Evolutionary conservation across 345 rosid species (phyloP), one percentile per base, ranked within the genome.

Genomic region (Corymbia maculata): DNA sequence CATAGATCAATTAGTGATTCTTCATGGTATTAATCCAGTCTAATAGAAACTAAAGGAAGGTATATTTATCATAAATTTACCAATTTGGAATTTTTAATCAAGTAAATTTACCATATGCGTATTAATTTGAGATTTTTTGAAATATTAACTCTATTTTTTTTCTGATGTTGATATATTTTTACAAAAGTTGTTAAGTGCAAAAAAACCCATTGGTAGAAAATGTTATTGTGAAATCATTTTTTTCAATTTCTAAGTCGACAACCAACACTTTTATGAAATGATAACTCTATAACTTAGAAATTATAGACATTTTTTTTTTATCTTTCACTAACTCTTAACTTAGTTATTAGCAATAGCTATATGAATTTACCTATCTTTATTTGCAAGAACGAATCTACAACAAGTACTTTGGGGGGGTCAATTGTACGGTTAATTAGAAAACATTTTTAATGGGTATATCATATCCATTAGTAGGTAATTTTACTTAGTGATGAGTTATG

Each of bases 311-410:
- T 36, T 3, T 64, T 64, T 17, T 17, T 13, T n/a, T 6, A 13
- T 64, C 1, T 64, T 64, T 6, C 5, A 0, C 36, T 64, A 13
- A 28, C 7, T 64, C 7, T 64, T 13, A n/a, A 0, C 6, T 0
- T 64, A 14, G 3, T n/a, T 14, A 30, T 64, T n/a, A 64, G 3
- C 9, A 0, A n/a, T 5, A 9, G 1, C 36, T 7, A n/a, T 14
- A 64, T n/a, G 9, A 64, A n/a, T 64, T n/a, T n/a, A n/a, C 42
- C 2, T 0, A 64, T 64, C 42, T n/a, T 64, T 64, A 64, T n/a
- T n/a, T 13, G 10, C 8, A n/a, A 1, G 14, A 19, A n/a, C 9
- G 2, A 64, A 64, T 64, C 15, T n/a, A 64, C 19, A 64, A 64
- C 36, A 64, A 7, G 36, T n/a, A 64, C 17, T 5, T 28, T 6